Evolutionary conservation across 2,329 filamentous ascomycete genomes (phyloP).

Genomic region (Geoglossum cookeanum): DNA sequence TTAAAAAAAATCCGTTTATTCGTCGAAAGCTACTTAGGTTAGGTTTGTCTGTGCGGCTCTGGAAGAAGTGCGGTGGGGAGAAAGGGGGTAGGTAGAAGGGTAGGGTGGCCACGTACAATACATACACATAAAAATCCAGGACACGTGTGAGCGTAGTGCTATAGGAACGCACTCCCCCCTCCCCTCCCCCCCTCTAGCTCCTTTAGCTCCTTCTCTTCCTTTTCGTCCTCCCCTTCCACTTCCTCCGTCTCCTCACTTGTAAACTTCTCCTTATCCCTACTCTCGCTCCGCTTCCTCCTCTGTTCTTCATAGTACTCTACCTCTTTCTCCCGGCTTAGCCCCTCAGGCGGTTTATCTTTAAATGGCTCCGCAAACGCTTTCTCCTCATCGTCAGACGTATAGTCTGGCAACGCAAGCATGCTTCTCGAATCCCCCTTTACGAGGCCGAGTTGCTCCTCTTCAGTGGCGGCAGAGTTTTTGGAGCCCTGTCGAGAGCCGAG

Average conservation of each 20-base stretch:
- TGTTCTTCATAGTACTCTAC: neutral
- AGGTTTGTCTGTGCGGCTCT: no score
- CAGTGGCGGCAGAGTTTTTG: slow-evolving; percentile 1
- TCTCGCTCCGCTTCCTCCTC: neutral
- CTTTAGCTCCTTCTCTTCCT: neutral
- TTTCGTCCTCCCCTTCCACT: neutral
- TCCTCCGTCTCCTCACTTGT: neutral
- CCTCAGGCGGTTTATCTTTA: neutral
- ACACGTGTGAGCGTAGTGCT: neutral
- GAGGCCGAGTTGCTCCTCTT: slow-evolving; percentile 5
- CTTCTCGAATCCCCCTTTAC: slow-evolving; percentile 5
- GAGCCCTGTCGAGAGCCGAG: slow-evolving; percentile 1
- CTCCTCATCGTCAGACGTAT: neutral
- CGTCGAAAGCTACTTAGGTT: no score
- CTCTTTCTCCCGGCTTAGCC: neutral
- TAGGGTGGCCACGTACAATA: no score
- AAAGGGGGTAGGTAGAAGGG: no score
- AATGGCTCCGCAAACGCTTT: neutral
- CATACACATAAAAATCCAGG: no score
- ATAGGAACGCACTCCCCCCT: neutral
- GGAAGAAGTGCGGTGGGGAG: no score
- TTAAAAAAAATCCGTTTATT: no score
- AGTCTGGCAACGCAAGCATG: neutral
- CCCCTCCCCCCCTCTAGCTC: neutral
- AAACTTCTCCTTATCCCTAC: neutral